A percentile compares a stretch with the other conserved stretches of the same genome.
These are phyloP conservation scores for Mollisiaceae sp. DNA, from an alignment of 2,329 filamentous ascomycete genomes.

Conservation along the genomic window DNA sequence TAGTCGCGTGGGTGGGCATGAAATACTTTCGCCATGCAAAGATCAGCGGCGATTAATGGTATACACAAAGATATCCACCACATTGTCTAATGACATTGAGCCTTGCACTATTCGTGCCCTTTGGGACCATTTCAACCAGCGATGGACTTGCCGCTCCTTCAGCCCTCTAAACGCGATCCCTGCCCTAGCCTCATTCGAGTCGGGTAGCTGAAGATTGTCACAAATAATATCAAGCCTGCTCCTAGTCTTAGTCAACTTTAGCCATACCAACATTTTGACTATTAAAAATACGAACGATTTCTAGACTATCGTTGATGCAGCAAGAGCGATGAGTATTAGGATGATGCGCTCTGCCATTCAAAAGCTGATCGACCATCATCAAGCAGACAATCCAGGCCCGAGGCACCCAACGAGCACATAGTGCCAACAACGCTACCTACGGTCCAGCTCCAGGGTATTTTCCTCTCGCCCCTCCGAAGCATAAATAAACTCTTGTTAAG, in stretches of 20 bases:
- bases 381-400: not conserved
- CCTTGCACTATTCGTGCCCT: not conserved
- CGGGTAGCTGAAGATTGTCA: not conserved
- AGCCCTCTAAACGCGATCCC: not conserved
- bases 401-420: too few relatives aligned
- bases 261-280: not conserved
- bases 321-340: not conserved
- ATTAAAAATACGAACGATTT: not conserved
- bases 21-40: constrained; percentile 99
- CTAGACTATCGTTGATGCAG: not conserved
- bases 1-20: constrained; percentile 98
- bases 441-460: too few relatives aligned
- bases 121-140: not conserved
- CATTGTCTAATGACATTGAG: not conserved
- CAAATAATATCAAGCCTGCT: not conserved
- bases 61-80: not conserved
- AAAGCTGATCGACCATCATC: too few relatives aligned
- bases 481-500: too few relatives aligned
- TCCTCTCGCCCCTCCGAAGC: too few relatives aligned
- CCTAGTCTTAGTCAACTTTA: not conserved
- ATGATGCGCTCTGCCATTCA: not conserved
- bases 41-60: constrained; percentile 57
- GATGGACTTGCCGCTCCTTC: not conserved
- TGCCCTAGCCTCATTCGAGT: not conserved
- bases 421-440: too few relatives aligned